phyloP scores from a whole-genome alignment of 495 filamentous ascomycete species.

The Aspergillus biplanus region DNA sequence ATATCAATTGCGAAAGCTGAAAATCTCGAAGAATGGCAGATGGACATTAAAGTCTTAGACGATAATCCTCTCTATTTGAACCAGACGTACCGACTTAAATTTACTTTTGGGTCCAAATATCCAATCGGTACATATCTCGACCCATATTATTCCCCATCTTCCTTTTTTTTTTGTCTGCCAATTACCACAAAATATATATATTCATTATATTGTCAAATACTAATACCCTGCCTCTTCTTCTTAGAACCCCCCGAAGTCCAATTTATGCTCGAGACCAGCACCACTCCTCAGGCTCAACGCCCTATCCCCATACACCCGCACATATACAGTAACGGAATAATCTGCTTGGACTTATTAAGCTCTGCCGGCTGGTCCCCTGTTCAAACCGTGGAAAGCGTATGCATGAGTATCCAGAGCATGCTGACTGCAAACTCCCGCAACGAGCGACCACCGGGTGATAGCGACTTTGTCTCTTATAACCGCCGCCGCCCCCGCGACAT shows the following conservation, averaged over 20 bases:
- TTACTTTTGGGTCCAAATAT: slow-evolving; percentile 80
- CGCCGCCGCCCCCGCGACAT: slow-evolving; percentile 79
- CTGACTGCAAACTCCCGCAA: slow-evolving; percentile 90
- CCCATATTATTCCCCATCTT: neutral
- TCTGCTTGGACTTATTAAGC: slow-evolving; percentile 93
- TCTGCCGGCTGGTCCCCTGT: slow-evolving; percentile 90
- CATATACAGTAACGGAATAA: slow-evolving; percentile 97
- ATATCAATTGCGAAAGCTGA: slow-evolving; percentile 81
- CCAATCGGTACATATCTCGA: slow-evolving; percentile 73
- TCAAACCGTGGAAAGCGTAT: slow-evolving; percentile 94
- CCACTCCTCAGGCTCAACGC: slow-evolving; percentile 51
- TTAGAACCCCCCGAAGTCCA: slow-evolving; percentile 91
- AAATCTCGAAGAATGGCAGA: slow-evolving; percentile 84
- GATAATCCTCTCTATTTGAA: slow-evolving; percentile 85
- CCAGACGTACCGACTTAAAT: slow-evolving; percentile 83
- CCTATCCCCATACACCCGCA: slow-evolving; percentile 95
- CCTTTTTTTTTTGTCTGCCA: neutral
- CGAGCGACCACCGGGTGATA: slow-evolving; percentile 83
- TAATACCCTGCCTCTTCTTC: slow-evolving; percentile 2
- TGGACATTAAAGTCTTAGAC: slow-evolving; percentile 92
- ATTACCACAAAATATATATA: neutral
- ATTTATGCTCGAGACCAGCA: slow-evolving; percentile 63
- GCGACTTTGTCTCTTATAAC: slow-evolving; percentile 81
- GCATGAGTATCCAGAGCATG: slow-evolving; percentile 99
- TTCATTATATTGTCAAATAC: neutral